A percentile compares a stretch with the other conserved stretches of the same genome.
Evolutionary conservation across 768 basidiomycete genomes (phyloP).

Genomic region (Trametes elegans): DNA sequence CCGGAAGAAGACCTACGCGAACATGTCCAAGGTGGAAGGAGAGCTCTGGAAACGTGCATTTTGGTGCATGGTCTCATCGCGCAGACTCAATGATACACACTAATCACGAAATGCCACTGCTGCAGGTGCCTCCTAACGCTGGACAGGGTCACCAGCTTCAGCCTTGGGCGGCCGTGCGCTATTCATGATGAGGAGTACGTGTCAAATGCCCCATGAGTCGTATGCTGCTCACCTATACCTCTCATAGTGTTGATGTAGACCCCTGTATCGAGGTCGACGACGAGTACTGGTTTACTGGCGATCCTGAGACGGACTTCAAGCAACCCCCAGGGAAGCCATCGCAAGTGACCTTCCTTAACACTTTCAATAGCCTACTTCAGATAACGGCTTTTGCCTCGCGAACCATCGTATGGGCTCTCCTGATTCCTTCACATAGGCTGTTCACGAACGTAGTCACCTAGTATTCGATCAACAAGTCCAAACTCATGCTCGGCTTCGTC

Average conservation of each 20-base stretch:
- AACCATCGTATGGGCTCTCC: constrained; percentile 27
- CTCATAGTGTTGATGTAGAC: constrained; percentile 65
- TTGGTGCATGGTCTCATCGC: too few relatives aligned
- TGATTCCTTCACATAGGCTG: too few relatives aligned
- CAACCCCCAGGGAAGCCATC: constrained; percentile 63
- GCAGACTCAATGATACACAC: too few relatives aligned
- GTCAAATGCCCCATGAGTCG: background rate
- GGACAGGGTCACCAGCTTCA: constrained; percentile 44
- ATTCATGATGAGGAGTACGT: constrained; percentile 72
- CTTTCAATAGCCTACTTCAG: constrained; percentile 53
- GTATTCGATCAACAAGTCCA: constrained; percentile 48
- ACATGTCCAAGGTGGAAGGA: constrained; percentile 47
- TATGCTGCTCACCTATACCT: background rate
- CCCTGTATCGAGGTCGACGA: constrained; percentile 64
- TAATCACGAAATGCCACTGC: too few relatives aligned
- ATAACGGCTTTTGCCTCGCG: constrained; percentile 60
- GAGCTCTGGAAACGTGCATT: constrained; percentile 81
- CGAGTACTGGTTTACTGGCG: constrained; percentile 64
- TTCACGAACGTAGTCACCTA: constrained; percentile 7
- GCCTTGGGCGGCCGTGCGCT: constrained; percentile 60
- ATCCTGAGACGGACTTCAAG: constrained; percentile 52
- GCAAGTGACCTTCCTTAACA: constrained; percentile 53
- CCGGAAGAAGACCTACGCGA: constrained; percentile 54
- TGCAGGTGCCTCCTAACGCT: constrained; percentile 43
- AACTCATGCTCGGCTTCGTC: constrained; percentile 32